Evolutionary conservation across 441 rosid species (phyloP), one percentile per base, ranked within the genome.

Genomic region (Kokia cookei): DNA sequence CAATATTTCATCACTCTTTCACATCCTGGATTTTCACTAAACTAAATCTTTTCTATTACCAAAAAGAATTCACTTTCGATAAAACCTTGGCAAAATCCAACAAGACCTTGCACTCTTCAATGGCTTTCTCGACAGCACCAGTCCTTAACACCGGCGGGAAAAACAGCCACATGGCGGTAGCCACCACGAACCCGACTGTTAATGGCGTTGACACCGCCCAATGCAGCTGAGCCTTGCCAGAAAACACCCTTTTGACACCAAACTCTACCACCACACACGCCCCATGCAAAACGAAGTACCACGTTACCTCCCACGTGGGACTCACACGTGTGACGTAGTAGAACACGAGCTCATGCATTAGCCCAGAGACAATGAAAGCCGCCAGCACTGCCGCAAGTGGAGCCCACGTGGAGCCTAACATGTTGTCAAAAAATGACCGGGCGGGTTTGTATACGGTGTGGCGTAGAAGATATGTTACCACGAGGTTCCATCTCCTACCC

Each of bases 341-440:
- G 78, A 86, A 81, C 48, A 84, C 35, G 64, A 86, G 85, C 77
- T 85, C 86, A 42, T 86, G 90, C 87, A 85, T 82, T n/a, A 83
- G 4, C 12, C 80, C 92, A 1, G 90, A 85, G 1, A 81, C 85
- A 15, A 81, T 2, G 45, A 86, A 86, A 1, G 90, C 61, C 14
- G 62, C 73, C 15, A 81, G 58, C 48, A 77, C 78, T 0, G 86
- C 87, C 0, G 78, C 82, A 13, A 71, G 63, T 2, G 74, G 61
- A 4, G 89, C 85, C 85, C 83, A 82, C 15, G 42, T 73, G 19
- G 58, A 47, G 0, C 89, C 85, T 1, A 83, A 53, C 22, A 79
- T 2, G 1, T 43, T 75, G 4, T 62, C 61, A 8, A 71, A 51
- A 22, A 72, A 35, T 2, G 17, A 29, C 47, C 69, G 22, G 5